Conservation (phyloP, 73 alveolate genomes). For the Paramecium caudatum region DNA sequence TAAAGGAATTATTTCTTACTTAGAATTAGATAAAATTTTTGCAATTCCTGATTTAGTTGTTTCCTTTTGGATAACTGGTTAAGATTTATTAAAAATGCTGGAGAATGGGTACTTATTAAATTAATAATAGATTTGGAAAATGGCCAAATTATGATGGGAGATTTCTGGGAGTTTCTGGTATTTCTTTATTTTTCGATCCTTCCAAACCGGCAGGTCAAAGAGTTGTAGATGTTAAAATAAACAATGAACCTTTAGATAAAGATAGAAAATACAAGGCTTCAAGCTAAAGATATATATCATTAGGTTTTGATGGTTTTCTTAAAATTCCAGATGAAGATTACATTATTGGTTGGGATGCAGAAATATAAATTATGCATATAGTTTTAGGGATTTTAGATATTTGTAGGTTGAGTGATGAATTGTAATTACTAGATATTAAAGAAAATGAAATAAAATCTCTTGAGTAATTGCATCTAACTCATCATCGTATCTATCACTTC, state of each 20-base stretch:
- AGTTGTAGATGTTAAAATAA: constrained; percentile 6
- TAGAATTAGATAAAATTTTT: constrained; percentile 74
- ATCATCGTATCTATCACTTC: constrained; percentile 14
- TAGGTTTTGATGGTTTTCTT: constrained; percentile 44
- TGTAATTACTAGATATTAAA: background rate
- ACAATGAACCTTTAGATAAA: background rate
- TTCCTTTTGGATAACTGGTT: constrained; percentile 75
- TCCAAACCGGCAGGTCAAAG: constrained; percentile 45
- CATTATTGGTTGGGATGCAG: constrained; percentile 12
- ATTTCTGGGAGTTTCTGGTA: constrained; percentile 70
- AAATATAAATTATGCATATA: background rate
- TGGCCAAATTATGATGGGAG: constrained; percentile 79
- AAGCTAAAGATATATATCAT: constrained; percentile 1
- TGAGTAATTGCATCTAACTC: background rate
- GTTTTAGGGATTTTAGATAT: constrained; percentile 24
- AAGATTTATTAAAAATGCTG: constrained; percentile 74
- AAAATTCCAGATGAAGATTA: constrained; percentile 14
- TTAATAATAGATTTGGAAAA: constrained; percentile 32
- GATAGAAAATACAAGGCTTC: constrained; percentile 1
- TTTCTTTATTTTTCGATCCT: constrained; percentile 51
- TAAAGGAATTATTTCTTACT: constrained; percentile 79
- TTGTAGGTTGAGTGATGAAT: background rate
- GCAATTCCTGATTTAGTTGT: constrained; percentile 82
- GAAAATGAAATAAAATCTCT: constrained; percentile 1
- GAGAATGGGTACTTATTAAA: constrained; percentile 80